A percentile compares a stretch with the other conserved stretches of the same genome.
Conservation (phyloP, 305 asterid species). For the Coffea humblotiana region DNA sequence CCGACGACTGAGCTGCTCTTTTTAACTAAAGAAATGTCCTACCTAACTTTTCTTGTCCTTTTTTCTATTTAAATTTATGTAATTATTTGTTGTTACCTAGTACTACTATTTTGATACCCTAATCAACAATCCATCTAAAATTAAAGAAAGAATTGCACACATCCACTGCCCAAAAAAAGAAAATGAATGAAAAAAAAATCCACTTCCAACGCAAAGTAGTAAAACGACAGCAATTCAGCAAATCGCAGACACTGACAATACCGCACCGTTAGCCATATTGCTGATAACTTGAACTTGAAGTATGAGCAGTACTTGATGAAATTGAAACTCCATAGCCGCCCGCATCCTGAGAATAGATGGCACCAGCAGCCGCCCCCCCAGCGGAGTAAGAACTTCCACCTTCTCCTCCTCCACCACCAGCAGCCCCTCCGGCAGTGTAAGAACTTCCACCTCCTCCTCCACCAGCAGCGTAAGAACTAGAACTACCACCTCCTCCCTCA, state of each 20-base stretch:
- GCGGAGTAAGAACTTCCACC: neutral
- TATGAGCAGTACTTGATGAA: neutral
- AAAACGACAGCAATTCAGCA: neutral
- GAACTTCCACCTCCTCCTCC: neutral
- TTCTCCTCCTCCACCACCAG: neutral
- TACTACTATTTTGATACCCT: neutral
- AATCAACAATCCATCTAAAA: neutral
- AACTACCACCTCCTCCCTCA: too few relatives aligned
- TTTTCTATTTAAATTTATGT: neutral
- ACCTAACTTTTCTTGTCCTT: neutral
- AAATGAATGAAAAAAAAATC: too few relatives aligned
- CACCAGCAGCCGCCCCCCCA: neutral
- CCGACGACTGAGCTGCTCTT: neutral
- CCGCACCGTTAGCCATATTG: neutral
- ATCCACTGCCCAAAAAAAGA: neutral
- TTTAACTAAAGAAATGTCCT: neutral
- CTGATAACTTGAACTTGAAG: constrained; percentile 5
- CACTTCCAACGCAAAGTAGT: neutral
- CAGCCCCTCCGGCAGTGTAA: neutral
- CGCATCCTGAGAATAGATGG: neutral
- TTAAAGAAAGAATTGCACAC: neutral
- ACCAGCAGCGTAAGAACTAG: neutral
- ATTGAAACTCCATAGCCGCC: neutral
- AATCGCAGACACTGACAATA: neutral
- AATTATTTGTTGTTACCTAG: neutral